A percentile compares a stretch with the other conserved stretches of the same genome.
Conservation (phyloP, 345 rosid species). For the Microcos paniculata region DNA sequence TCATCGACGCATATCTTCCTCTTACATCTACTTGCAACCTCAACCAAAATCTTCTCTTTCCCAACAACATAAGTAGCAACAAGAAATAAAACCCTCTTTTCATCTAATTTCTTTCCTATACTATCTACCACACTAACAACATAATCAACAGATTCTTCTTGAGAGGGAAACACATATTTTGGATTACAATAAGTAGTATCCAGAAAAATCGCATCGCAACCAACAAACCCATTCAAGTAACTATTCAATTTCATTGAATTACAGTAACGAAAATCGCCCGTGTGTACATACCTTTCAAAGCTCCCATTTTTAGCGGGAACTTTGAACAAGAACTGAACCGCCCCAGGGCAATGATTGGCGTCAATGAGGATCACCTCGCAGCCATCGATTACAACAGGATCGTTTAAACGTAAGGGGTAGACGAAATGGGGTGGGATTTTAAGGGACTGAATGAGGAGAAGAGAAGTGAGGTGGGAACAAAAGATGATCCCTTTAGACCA, state of each 20-base stretch:
- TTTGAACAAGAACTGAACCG: conserved; percentile 78
- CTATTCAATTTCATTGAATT: conserved; percentile 53
- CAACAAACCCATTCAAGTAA: conserved; percentile 47
- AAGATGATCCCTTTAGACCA: conserved; percentile 83
- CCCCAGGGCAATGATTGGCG: conserved; percentile 93
- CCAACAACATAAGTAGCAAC: conserved; percentile 90
- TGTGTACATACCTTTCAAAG: conserved; percentile 64
- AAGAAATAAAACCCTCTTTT: conserved; percentile 66
- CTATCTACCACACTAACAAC: conserved; percentile 58
- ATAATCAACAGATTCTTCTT: conserved; percentile 75
- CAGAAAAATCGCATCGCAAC: conserved; percentile 71
- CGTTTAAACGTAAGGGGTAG: conserved; percentile 44
- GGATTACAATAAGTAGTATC: conserved; percentile 92
- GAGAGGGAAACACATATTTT: conserved; percentile 66
- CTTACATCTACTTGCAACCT: conserved; percentile 58
- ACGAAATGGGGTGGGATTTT: conserved; percentile 51
- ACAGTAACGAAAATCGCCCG: conserved; percentile 76
- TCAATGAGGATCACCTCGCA: conserved; percentile 61
- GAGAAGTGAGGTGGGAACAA: conserved; percentile 67
- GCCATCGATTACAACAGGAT: conserved; percentile 53
- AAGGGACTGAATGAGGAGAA: conserved; percentile 56
- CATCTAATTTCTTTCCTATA: conserved; percentile 33
- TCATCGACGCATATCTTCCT: conserved; percentile 63
- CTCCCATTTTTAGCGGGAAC: conserved; percentile 31
- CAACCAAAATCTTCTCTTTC: conserved; percentile 78